Base-by-base conservation (phyloP, 768 basidiomycete genomes). In the Xerocomellus intermedius region DNA sequence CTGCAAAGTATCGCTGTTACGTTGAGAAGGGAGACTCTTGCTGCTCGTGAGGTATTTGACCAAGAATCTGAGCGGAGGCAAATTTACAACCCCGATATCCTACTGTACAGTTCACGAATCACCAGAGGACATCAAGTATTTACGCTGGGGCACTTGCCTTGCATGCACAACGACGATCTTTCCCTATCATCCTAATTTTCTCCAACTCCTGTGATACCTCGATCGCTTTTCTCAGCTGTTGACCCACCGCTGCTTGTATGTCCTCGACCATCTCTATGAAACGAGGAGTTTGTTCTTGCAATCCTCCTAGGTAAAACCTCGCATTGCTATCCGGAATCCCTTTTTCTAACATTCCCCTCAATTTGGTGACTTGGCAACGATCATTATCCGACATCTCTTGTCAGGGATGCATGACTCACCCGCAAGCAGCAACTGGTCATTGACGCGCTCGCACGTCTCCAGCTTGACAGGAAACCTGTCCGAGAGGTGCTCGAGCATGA, bases 401-500 rank as follows among this genome's bases (percentile, higher is more conserved):
- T 13, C 35, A 17, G 10, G 33, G 28, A 16, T 28, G 16, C 9
- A 26, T 3, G 8, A 36, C 53, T 44, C 37, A 57, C 47, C 17
- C 1, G 35, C 38, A 17, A 22, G 7, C 2, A 30, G 8, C 17
- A 56, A 13, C 5, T 41, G 32, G 3, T 9, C 4, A 8, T 8
- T 32, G 32, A 41, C 19, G 1, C 21, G 5, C 8, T 17, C 37
- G 36, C 46, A 33, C 2, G 1, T 4, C 8, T 21, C 28, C 8
- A 16, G 22, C n/a, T 48, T 42, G 13, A 16, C n/a, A 13, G 16
- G 32, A 30, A 32, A n/a, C 17, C 24, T 47, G 5, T 19, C 41
- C 21, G 43, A 21, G 14, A 58, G 39, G 22, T 47, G 56, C 24
- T 57, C 55, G 35, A 46, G 38, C 55, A 57, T 41, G 22, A 26